Percentiles rank a stretch among this genome's conserved stretches.
phyloP scores from a whole-genome alignment of 2,329 filamentous ascomycete species.

The Cladosporium austrohemisphaericum region DNA sequence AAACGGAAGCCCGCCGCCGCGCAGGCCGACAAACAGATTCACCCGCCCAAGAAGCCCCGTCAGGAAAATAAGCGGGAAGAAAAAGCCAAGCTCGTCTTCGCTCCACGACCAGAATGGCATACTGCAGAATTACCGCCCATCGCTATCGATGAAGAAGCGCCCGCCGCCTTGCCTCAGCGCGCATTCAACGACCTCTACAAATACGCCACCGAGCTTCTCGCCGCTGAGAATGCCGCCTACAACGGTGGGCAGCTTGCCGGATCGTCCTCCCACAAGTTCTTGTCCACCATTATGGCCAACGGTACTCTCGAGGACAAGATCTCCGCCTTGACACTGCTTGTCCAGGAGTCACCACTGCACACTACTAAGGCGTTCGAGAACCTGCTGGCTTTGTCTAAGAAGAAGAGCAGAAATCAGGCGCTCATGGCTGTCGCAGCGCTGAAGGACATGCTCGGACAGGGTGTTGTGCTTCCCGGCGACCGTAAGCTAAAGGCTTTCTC shows the following conservation, averaged over 20 bases:
- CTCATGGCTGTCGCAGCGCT: slow-evolving; percentile 88
- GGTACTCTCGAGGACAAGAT: slow-evolving; percentile 97
- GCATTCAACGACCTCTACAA: slow-evolving; percentile 59
- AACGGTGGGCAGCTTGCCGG: slow-evolving; percentile 65
- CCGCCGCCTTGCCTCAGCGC: slow-evolving; percentile 38
- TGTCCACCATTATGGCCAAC: slow-evolving; percentile 93
- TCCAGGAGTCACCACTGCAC: slow-evolving; percentile 94
- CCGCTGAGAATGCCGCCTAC: slow-evolving; percentile 75
- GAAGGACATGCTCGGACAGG: slow-evolving; percentile 90
- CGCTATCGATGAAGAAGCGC: slow-evolving; percentile 31
- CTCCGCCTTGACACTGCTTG: slow-evolving; percentile 85
- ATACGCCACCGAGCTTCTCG: slow-evolving; percentile 70
- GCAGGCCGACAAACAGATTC: slow-evolving; percentile 16
- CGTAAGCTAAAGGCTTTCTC: slow-evolving; percentile 77
- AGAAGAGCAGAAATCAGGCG: slow-evolving; percentile 89
- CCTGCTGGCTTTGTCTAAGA: slow-evolving; percentile 76
- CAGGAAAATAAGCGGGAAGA: slow-evolving; percentile 21
- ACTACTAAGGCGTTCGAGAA: slow-evolving; percentile 86
- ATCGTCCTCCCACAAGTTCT: slow-evolving; percentile 89
- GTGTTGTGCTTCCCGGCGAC: slow-evolving; percentile 76
- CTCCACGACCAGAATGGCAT: slow-evolving; percentile 66
- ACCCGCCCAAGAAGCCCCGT: slow-evolving; percentile 25
- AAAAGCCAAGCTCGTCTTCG: slow-evolving; percentile 40
- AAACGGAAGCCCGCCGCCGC: slow-evolving; percentile 35
- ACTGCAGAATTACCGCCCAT: slow-evolving; percentile 53